phyloP scores from a whole-genome alignment of 495 filamentous ascomycete genomes.

The Neurospora sp. region DNA sequence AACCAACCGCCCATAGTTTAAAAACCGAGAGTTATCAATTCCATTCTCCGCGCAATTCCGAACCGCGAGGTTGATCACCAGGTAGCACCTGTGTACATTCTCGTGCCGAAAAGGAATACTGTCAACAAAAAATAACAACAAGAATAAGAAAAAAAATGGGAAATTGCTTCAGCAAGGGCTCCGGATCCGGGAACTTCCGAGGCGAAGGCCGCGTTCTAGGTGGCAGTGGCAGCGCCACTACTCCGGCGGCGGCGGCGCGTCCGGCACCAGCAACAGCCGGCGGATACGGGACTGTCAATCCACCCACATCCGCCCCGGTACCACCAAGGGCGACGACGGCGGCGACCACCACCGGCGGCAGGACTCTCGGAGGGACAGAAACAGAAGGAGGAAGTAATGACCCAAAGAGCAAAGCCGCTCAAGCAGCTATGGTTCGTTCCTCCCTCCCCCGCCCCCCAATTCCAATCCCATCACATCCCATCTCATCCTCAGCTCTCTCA shows the following conservation, averaged over 20 bases:
- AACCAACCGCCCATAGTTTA: neutral
- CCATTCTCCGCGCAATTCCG: neutral
- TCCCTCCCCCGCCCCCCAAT: no score
- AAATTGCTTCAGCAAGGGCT: conserved; percentile 59
- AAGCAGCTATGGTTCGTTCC: conserved; percentile 53
- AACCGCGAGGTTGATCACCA: neutral
- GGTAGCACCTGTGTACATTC: neutral
- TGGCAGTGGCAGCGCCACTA: conserved; percentile 10
- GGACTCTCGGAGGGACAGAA: neutral
- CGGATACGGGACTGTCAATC: neutral
- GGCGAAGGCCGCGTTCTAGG: conserved; percentile 50
- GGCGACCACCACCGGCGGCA: neutral
- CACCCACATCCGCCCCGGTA: neutral
- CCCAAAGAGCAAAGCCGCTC: conserved; percentile 47
- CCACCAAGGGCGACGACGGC: neutral
- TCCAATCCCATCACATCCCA: neutral
- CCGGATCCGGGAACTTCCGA: conserved; percentile 25
- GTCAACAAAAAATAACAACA: neutral
- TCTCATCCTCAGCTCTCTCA: neutral
- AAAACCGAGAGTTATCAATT: neutral
- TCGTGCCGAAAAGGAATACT: neutral
- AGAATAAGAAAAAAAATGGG: conserved; percentile 46
- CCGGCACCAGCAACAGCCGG: neutral
- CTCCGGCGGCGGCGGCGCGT: conserved; percentile 5
- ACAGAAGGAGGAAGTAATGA: conserved; percentile 29